Base-by-base conservation (phyloP, 805 yeast genomes). In the Kluyveromyces siamensis region DNA sequence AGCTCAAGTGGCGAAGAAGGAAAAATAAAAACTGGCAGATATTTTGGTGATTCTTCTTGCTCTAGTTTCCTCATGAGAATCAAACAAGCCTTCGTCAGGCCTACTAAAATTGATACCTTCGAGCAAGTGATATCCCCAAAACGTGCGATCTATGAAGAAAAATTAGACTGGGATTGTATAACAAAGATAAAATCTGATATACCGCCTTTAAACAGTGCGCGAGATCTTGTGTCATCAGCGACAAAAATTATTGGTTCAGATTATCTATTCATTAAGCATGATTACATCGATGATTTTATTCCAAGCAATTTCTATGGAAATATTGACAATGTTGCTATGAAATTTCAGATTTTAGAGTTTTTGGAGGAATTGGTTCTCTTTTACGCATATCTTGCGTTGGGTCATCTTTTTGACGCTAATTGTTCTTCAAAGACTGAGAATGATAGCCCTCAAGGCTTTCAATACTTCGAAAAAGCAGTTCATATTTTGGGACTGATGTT, bases 231-330 rank as follows among this genome's bases (percentile, higher is more conserved):
- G 9, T 36, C 46, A 10, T 44, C 50, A 11, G 55, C 54, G 11
- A 42, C 39, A 5, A 42, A 38, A 27, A 47, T 48, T 11, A 54
- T 55, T 43, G 59, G 55, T 18, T 55, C 57, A 6, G 59, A 55
- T 46, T 55, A 55, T 45, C 45, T 55, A 53, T 55, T 46, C 41
- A 48, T 55, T 21, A 57, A 55, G 19, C 35, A 47, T 6, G 48
- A 47, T 27, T 55, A 55, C 40, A 45, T 42, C 21, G 46, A 40
- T 7, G 37, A 30, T 19, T 27, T 48, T 35, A 42, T 50, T 35
- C 52, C 35, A 16, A 16, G 36, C 16, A 33, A 49, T 13, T 41
- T 52, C 10, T 55, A 52, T 45, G n/a, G 40, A 17, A 35, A 30
- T 19, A 37, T 33, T 27, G 47, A 37, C 5, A 17, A 37, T 25